Percentiles rank a stretch among this genome's conserved stretches.
These are phyloP conservation scores for Picea mariana DNA, from an alignment of 83 land plant species.

Conservation along the genomic window DNA sequence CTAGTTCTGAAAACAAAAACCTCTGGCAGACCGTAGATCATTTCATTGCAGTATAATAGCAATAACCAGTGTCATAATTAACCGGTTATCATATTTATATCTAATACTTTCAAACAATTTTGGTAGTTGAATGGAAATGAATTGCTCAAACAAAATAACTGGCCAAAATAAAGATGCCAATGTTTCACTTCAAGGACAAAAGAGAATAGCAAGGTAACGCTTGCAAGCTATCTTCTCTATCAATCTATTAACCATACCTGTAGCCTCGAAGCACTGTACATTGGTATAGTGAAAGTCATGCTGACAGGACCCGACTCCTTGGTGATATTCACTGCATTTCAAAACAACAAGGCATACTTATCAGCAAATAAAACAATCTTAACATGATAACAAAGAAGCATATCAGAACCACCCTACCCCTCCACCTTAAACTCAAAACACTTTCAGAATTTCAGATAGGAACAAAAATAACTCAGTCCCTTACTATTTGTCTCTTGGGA, in stretches of 20 bases:
- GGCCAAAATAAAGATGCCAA: neutral
- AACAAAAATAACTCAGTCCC: neutral
- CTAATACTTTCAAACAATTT: neutral
- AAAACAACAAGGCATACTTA: neutral
- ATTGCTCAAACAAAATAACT: neutral
- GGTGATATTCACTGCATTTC: slow-evolving; percentile 71
- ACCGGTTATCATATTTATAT: neutral
- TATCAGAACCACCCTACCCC: neutral
- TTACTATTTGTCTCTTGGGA: slow-evolving; percentile 84
- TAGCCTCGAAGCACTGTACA: slow-evolving; percentile 88
- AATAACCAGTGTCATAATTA: neutral
- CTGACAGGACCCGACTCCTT: slow-evolving; percentile 94
- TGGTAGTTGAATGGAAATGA: neutral
- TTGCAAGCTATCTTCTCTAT: neutral
- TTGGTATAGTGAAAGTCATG: slow-evolving; percentile 95
- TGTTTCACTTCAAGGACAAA: neutral
- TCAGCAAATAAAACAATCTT: neutral
- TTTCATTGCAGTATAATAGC: neutral
- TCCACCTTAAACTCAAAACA: neutral
- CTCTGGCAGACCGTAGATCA: neutral
- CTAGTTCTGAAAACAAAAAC: neutral
- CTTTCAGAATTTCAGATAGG: neutral
- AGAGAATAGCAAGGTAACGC: neutral
- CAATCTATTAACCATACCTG: slow-evolving; percentile 52
- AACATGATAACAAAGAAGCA: neutral